A percentile compares a stretch with the other conserved stretches of the same genome.
Evolutionary conservation across 2,329 filamentous ascomycete genomes (phyloP).

Genomic region (Botryotinia globosa): DNA sequence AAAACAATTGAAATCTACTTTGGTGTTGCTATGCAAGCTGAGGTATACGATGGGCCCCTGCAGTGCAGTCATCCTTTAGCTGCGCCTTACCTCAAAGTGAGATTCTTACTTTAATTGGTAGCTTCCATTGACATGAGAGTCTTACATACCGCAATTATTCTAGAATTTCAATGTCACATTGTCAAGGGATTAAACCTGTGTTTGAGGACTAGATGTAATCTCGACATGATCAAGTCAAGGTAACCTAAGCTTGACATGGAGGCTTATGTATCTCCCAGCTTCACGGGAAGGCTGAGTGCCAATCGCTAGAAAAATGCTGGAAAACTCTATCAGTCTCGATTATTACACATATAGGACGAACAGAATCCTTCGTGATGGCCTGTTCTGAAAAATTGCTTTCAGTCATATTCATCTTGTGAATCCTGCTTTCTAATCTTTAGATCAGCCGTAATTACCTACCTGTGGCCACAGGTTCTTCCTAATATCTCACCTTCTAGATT

Average conservation of each 20-base stretch:
- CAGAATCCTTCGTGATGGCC: constrained; percentile 13
- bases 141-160: constrained; percentile 9
- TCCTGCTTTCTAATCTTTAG: constrained; percentile 14
- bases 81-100: constrained; percentile 15
- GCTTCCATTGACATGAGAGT: constrained; percentile 14
- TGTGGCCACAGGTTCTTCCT: constrained; percentile 9
- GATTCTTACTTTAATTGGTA: constrained; percentile 15
- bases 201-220: constrained; percentile 10
- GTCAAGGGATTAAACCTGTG: constrained; percentile 12
- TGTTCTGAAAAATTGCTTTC: constrained; percentile 8
- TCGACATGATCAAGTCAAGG: constrained; percentile 14
- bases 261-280: constrained; percentile 6
- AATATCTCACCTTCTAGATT: neutral
- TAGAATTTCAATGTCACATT: constrained; percentile 2
- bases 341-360: constrained; percentile 13
- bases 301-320: constrained; percentile 14
- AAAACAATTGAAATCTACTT: neutral
- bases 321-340: constrained; percentile 2
- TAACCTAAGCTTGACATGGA: constrained; percentile 12
- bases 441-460: constrained; percentile 2
- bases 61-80: constrained; percentile 23
- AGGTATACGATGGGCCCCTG: constrained; percentile 11
- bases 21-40: constrained; percentile 10
- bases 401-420: constrained; percentile 14
- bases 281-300: constrained; percentile 13